Evolutionary conservation across 2,329 filamentous ascomycete species (phyloP), one percentile per base, ranked within the genome.

Genomic region (Venturia carpophila): DNA sequence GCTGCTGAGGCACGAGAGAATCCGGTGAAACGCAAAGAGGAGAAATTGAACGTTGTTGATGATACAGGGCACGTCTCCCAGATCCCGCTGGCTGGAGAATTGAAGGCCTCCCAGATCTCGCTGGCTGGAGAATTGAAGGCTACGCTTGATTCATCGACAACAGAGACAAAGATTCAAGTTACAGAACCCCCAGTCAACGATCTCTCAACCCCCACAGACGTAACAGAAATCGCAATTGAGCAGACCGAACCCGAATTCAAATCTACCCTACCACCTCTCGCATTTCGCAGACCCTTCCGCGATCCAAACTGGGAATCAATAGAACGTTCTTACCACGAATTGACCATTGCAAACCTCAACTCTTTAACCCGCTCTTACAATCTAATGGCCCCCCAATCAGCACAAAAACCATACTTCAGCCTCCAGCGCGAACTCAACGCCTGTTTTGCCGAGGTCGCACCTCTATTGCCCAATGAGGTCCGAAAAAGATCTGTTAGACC

Each of bases 401-500:
- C 93, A 2, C 95, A 94, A 77, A 96, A 96, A 75, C 91, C 93
- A 0, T 97, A 97, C 75, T 92, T 91, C 72, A 87, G 82, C 1
- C 84, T 97, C 9, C 85, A 92, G 56, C 85, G 93, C 61, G 94
- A 99, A 76, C 81, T 97, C 19, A 82, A 82, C 39, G 81, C 84
- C 2, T 97, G 92, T 73, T 97, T 87, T 72, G 89, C 91, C 0
- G 92, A 96, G 67, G 87, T 96, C 1, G 93, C 93, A 7, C 91
- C 91, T 0, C 79, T 82, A 60, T 75, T 97, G 4, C 84, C 91
- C 0, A 80, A 82, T 1, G 87, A 87, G 67, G 94, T 97, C 67
- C 82, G 83, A 66, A 83, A 89, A 37, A 81, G 91, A 24, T 90
- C 90, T 6, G 75, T 77, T 19, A 79, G 74, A 47, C 79, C 79